Percentiles rank a stretch among this genome's conserved stretches.
phyloP scores from a whole-genome alignment of 2,329 filamentous ascomycete species.

The Aureobasidium subglaciale region DNA sequence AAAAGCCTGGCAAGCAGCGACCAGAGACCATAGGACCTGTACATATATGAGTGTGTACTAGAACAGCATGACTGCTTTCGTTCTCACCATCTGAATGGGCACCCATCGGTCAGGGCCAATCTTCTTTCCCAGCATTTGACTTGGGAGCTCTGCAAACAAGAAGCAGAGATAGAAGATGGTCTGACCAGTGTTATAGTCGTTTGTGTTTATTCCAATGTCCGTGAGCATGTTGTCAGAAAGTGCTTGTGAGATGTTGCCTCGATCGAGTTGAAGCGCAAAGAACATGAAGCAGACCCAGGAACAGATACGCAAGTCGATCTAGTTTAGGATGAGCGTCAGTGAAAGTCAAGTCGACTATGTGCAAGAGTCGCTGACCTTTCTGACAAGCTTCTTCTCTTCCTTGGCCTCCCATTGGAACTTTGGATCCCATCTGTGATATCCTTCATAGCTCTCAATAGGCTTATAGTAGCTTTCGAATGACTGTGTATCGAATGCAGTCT shows the following conservation, averaged over 20 bases:
- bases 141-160: slow-evolving; percentile 29
- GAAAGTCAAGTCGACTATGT: neutral
- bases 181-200: slow-evolving; percentile 38
- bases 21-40: slow-evolving; percentile 22
- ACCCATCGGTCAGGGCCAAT: slow-evolving; percentile 23
- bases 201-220: slow-evolving; percentile 43
- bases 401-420: slow-evolving; percentile 48
- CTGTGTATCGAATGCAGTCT: slow-evolving; percentile 29
- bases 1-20: slow-evolving; percentile 25
- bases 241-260: slow-evolving; percentile 51
- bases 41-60: too few species aligned
- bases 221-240: slow-evolving; percentile 55
- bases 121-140: slow-evolving; percentile 26
- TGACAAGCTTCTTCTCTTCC: slow-evolving; percentile 50
- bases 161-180: slow-evolving; percentile 41
- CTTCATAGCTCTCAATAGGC: slow-evolving; percentile 52
- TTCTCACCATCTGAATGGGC: slow-evolving; percentile 28
- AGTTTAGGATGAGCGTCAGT: slow-evolving; percentile 31
- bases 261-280: slow-evolving; percentile 43
- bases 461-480: slow-evolving; percentile 38
- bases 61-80: too few species aligned
- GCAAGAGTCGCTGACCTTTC: slow-evolving; percentile 37
- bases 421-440: slow-evolving; percentile 53
- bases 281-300: slow-evolving; percentile 49
- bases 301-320: slow-evolving; percentile 47